These are phyloP conservation scores for Zasmidium angulare DNA, from an alignment of 2,329 filamentous ascomycete species.

Conservation along the genomic window DNA sequence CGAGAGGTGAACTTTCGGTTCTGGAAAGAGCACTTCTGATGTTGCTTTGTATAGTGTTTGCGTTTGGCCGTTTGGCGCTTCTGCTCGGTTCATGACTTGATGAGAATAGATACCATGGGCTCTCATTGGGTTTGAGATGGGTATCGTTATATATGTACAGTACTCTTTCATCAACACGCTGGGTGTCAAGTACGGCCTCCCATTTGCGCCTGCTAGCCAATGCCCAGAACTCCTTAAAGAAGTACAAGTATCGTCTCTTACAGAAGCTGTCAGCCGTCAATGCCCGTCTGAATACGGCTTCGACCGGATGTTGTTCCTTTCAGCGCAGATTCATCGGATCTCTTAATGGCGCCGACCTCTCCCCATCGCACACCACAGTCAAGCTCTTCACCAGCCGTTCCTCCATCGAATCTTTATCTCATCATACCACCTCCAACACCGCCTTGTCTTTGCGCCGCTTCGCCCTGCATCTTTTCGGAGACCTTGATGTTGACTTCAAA, in stretches of 20 bases:
- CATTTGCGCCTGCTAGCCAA: not conserved
- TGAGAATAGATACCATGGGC: constrained; percentile 7
- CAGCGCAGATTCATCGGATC: not conserved
- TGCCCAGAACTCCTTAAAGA: not conserved
- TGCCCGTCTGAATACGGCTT: too few relatives aligned
- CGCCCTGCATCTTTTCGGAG: constrained; percentile 90
- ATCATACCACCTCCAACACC: constrained; percentile 47
- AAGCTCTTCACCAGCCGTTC: not conserved
- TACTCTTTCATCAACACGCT: constrained; percentile 1
- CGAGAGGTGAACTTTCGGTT: constrained; percentile 90
- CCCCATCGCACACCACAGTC: not conserved
- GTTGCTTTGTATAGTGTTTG: constrained; percentile 1
- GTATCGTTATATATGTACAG: constrained; percentile 12
- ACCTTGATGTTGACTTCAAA: constrained; percentile 99
- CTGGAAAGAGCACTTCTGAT: constrained; percentile 87
- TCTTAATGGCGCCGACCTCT: not conserved
- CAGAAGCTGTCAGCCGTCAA: too few relatives aligned
- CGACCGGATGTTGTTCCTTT: not conserved
- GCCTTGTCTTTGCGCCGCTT: constrained; percentile 67
- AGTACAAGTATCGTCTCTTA: too few relatives aligned
- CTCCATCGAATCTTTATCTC: constrained; percentile 8
- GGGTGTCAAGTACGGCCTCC: too few relatives aligned
- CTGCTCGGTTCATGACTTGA: not conserved
- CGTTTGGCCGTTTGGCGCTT: not conserved
- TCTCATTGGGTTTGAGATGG: constrained; percentile 2